Conservation (phyloP, 306 rosid species). For the Vigna radiata region DNA sequence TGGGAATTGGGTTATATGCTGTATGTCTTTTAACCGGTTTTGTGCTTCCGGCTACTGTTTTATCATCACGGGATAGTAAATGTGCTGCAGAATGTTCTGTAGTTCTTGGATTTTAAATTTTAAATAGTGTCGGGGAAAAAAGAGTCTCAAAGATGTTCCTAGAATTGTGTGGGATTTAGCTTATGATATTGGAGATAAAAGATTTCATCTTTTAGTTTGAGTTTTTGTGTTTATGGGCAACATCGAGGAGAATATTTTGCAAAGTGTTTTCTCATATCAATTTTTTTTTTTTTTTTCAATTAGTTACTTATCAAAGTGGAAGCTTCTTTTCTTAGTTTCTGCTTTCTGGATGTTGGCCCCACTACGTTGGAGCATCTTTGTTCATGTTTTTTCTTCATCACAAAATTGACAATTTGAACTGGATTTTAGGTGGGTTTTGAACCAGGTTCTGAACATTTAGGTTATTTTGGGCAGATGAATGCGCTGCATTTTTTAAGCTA, state of each 20-base stretch:
- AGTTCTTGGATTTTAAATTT: conserved; percentile 31
- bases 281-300: too few relatives aligned
- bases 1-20: conserved; percentile 35
- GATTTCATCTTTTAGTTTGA: conserved; percentile 28
- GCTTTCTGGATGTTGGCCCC: conserved; percentile 29
- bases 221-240: conserved; percentile 49
- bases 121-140: conserved; percentile 18
- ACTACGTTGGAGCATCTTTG: conserved; percentile 36
- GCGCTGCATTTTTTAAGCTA: conserved; percentile 44
- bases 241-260: conserved; percentile 48
- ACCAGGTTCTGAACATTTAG: conserved; percentile 37
- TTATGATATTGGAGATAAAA: conserved; percentile 19
- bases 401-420: conserved; percentile 4
- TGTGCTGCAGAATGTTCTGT: conserved; percentile 29
- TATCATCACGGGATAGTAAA: conserved; percentile 47
- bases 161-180: conserved; percentile 26
- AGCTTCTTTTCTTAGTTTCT: conserved; percentile 42
- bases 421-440: conserved; percentile 34
- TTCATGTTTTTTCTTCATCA: conserved; percentile 41
- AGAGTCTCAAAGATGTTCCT: conserved; percentile 41
- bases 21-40: background rate
- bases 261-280: conserved; percentile 7
- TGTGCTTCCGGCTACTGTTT: conserved; percentile 54
- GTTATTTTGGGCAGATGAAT: conserved; percentile 49
- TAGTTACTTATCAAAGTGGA: conserved; percentile 21